Percentiles rank a stretch among this genome's conserved stretches.
Conservation (phyloP, 805 yeast genomes). For the Candida maesae region DNA sequence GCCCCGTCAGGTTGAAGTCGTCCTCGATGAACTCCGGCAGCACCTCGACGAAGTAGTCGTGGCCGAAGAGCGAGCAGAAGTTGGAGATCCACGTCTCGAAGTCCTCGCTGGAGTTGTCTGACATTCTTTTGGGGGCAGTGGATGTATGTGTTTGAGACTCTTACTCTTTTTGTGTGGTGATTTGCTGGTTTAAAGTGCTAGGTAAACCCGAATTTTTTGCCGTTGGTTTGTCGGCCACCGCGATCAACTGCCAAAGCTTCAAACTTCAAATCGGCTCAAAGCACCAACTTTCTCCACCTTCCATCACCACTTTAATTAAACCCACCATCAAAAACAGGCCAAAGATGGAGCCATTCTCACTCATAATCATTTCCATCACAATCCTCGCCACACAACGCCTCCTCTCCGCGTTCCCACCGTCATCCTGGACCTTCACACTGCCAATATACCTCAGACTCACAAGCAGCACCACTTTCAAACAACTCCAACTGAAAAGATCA, state of each 20-base stretch:
- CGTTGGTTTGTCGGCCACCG: no score
- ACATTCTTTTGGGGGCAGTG: no score
- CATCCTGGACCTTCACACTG: constrained; percentile 6
- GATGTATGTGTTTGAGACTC: no score
- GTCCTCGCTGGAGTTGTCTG: constrained; percentile 36
- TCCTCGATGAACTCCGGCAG: constrained; percentile 92
- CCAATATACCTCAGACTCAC: constrained; percentile 11
- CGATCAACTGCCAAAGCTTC: no score
- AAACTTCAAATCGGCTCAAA: no score
- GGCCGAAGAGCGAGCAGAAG: constrained; percentile 51
- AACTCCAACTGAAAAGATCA: constrained; percentile 31
- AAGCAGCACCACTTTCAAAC: constrained; percentile 3
- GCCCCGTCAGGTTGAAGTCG: constrained; percentile 92
- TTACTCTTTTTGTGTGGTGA: constrained; percentile 1
- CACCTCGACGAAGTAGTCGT: constrained; percentile 90
- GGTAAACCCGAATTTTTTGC: background rate
- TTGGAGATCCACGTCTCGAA: constrained; percentile 54
- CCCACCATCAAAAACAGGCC: background rate
- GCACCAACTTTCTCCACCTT: no score
- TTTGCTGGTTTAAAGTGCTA: constrained; percentile 4
- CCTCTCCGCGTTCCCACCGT: constrained; percentile 9
- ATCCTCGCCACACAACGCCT: constrained; percentile 9
- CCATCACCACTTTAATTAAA: no score
- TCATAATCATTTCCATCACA: constrained; percentile 4
- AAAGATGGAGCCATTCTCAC: constrained; percentile 12